Base-by-base conservation (phyloP, 1,139 yeast species). In the Yamadazyma songkhlaensis region DNA sequence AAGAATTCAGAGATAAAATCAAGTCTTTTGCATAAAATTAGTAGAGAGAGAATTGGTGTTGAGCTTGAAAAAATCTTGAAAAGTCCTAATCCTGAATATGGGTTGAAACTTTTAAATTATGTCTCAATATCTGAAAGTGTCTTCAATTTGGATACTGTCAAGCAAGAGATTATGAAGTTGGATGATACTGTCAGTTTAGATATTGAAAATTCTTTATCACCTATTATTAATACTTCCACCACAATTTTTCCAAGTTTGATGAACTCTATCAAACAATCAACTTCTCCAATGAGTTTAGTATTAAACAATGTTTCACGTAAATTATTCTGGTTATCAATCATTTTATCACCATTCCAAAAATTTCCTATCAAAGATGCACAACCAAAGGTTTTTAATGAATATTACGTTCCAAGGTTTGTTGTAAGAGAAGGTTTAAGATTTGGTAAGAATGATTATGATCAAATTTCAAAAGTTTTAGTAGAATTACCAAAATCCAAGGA, bases 1-100 rank as follows among this genome's bases (percentile, higher is more conserved):
- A 66, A 59, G 32, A 71, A 74, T 33, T 61, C 66, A 0, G 74
- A 72, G 11, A 80, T 90, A 40, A 79, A 76, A 46, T 46, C 54
- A 1, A 81, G 88, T 1, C 69, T 94, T 31, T 60, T 72, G 20
- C 68, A 73, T 31, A 94, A 94, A 54, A 89, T 94, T 36, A 85
- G 96, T 43, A 72, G 94, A 38, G 98, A 92, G 59, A 73, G 99
- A 47, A 82, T 94, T 10, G 97, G 97, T 3, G 81, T 79, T 10
- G 99, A 94, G 52, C 59, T 90, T 36, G 80, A 74, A 35, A 94
- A 94, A 59, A 84, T 84, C 29, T 63, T 90, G 29, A 60, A 62
- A n/a, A 79, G 94, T 17, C 52, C 58, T 4, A 72, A 82, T 47
- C 87, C 95, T 0, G 63, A 72, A 0, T 72, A 77, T 44, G 96